A percentile compares a stretch with the other conserved stretches of the same genome.
phyloP scores from a whole-genome alignment of 257 asterid species.

The Solanum dulcamara region DNA sequence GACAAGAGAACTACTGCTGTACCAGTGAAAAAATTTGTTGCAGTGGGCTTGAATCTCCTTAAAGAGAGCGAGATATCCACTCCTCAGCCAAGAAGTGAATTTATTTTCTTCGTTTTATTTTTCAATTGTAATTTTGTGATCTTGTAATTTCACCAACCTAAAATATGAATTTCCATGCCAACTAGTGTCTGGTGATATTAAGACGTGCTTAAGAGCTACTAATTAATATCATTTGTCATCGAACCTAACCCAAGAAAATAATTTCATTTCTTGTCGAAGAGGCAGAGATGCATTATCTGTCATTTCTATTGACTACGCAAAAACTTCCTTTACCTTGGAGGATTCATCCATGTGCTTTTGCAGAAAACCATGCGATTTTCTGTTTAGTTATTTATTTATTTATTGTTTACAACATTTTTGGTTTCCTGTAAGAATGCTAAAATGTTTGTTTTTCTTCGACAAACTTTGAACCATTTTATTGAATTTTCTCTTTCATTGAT shows the following conservation, averaged over 20 bases:
- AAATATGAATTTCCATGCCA: background rate
- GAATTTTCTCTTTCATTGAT: background rate
- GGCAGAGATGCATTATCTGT: background rate
- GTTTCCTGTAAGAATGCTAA: background rate
- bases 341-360: slow-evolving; percentile 6
- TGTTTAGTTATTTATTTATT: background rate
- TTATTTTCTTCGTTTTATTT: too few species aligned
- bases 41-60: too few species aligned
- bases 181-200: background rate
- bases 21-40: too few species aligned
- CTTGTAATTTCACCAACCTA: too few species aligned
- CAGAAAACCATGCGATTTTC: slow-evolving; percentile 5
- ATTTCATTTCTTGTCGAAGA: background rate
- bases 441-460: too few species aligned
- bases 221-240: background rate
- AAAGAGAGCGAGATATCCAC: too few species aligned
- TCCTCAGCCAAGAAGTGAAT: too few species aligned
- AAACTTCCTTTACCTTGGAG: background rate
- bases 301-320: background rate
- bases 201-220: background rate
- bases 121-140: too few species aligned
- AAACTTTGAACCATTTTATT: too few species aligned
- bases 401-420: background rate
- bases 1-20: too few species aligned
- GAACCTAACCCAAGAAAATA: background rate